Evolutionary conservation across 805 yeast species (phyloP).

Genomic region (Wickerhamomyces strasburgensis): DNA sequence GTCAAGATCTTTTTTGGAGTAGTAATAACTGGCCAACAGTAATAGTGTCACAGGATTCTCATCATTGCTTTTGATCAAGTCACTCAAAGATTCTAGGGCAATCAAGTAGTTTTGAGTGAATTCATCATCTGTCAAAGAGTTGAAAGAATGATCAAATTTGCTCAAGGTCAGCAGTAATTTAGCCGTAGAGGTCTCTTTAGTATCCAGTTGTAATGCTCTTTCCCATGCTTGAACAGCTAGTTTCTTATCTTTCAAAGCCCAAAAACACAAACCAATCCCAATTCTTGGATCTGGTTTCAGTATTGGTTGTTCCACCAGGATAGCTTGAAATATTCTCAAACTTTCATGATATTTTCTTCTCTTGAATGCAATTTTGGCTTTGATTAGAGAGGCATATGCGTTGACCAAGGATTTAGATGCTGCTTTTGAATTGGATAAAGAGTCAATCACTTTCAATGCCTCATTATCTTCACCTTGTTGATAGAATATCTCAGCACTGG

Average conservation of each 20-base stretch:
- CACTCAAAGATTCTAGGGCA: slow-evolving; percentile 46
- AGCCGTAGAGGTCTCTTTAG: slow-evolving; percentile 49
- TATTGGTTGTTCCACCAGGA: slow-evolving; percentile 69
- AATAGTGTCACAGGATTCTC: slow-evolving; percentile 60
- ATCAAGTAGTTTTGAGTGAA: slow-evolving; percentile 55
- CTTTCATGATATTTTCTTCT: slow-evolving; percentile 71
- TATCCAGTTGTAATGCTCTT: slow-evolving; percentile 65
- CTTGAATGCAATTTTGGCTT: slow-evolving; percentile 73
- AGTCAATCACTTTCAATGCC: slow-evolving; percentile 50
- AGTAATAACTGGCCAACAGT: slow-evolving; percentile 65
- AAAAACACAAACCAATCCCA: slow-evolving; percentile 91
- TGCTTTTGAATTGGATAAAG: neutral
- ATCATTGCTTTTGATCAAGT: slow-evolving; percentile 33
- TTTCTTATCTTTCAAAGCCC: slow-evolving; percentile 75
- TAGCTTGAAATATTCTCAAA: slow-evolving; percentile 77
- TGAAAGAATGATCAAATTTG: slow-evolving; percentile 58
- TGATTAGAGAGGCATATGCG: slow-evolving; percentile 72
- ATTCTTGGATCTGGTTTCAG: slow-evolving; percentile 88
- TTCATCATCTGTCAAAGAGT: slow-evolving; percentile 49
- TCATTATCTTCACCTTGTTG: slow-evolving; percentile 60
- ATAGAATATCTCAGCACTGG: slow-evolving; percentile 61
- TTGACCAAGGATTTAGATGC: slow-evolving; percentile 45
- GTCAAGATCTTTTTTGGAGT: slow-evolving; percentile 57
- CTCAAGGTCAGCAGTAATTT: slow-evolving; percentile 62
- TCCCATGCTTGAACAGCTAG: slow-evolving; percentile 83